A percentile compares a stretch with the other conserved stretches of the same genome.
Evolutionary conservation across 169 alveolate species (phyloP).

Genomic region (Cryptosporidium andersoni): DNA sequence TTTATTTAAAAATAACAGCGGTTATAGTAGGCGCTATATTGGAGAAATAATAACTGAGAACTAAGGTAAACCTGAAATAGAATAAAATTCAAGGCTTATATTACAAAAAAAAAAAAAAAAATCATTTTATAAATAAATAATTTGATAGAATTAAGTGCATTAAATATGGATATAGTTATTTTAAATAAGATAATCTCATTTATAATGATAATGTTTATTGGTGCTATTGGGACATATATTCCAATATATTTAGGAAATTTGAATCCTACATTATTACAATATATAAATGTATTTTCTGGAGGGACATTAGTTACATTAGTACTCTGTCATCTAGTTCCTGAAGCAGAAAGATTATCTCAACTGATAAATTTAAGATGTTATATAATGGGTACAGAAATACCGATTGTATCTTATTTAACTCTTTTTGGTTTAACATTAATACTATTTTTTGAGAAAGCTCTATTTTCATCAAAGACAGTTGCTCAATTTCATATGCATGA

Average conservation of each 20-base stretch:
- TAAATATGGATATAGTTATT: conserved; percentile 36
- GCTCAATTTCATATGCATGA: conserved; percentile 70
- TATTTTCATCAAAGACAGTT: conserved; percentile 53
- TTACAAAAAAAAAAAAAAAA: too few species aligned
- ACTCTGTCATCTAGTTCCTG: conserved; percentile 63
- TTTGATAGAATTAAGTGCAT: background rate
- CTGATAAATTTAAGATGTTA: conserved; percentile 2
- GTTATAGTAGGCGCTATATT: too few species aligned
- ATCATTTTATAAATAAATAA: too few species aligned
- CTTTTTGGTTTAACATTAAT: conserved; percentile 50
- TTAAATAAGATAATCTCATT: conserved; percentile 51
- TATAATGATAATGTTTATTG: conserved; percentile 17
- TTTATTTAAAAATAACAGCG: too few species aligned
- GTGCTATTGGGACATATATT: conserved; percentile 60
- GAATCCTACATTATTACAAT: conserved; percentile 56
- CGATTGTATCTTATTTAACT: conserved; percentile 62
- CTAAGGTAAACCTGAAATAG: too few species aligned
- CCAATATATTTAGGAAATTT: conserved; percentile 61
- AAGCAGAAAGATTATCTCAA: conserved; percentile 49
- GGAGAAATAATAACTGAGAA: too few species aligned
- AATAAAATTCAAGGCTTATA: too few species aligned
- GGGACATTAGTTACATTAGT: conserved; percentile 52
- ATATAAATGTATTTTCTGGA: conserved; percentile 66
- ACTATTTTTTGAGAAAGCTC: conserved; percentile 47
- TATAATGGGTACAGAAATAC: conserved; percentile 29